phyloP scores from a whole-genome alignment of 495 filamentous ascomycete species.

The Trichoderma virens region DNA sequence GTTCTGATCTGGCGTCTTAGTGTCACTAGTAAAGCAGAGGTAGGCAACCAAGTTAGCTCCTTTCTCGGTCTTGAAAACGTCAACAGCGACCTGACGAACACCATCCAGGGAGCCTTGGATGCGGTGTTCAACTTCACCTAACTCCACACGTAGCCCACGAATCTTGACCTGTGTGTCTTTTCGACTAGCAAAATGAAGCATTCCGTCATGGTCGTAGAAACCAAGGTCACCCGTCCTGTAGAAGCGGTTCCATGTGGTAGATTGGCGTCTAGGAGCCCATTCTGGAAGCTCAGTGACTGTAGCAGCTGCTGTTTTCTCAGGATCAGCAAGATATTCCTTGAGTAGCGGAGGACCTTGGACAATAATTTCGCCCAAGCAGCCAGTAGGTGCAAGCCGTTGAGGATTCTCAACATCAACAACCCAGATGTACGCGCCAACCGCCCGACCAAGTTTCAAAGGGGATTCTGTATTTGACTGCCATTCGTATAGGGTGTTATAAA shows the following conservation, averaged over 20 bases:
- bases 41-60: background rate
- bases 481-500: conserved; percentile 29
- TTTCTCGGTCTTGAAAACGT: conserved; percentile 1
- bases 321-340: conserved; percentile 36
- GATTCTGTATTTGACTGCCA: conserved; percentile 19
- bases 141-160: conserved; percentile 21
- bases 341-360: conserved; percentile 49
- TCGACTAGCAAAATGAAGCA: conserved; percentile 19
- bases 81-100: conserved; percentile 4
- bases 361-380: conserved; percentile 48
- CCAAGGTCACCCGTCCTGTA: conserved; percentile 39
- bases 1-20: conserved; percentile 12
- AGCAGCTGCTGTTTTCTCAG: conserved; percentile 26
- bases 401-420: conserved; percentile 45
- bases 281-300: conserved; percentile 37
- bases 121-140: conserved; percentile 19
- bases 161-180: conserved; percentile 22
- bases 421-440: conserved; percentile 36
- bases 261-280: conserved; percentile 28
- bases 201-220: conserved; percentile 13
- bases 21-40: conserved; percentile 5
- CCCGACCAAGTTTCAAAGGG: conserved; percentile 26
- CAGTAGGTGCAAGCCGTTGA: conserved; percentile 45
- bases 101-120: background rate
- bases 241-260: conserved; percentile 20